phyloP scores from a whole-genome alignment of 1,284 basidiomycete species.

The Fistulinella cinereoalba region DNA sequence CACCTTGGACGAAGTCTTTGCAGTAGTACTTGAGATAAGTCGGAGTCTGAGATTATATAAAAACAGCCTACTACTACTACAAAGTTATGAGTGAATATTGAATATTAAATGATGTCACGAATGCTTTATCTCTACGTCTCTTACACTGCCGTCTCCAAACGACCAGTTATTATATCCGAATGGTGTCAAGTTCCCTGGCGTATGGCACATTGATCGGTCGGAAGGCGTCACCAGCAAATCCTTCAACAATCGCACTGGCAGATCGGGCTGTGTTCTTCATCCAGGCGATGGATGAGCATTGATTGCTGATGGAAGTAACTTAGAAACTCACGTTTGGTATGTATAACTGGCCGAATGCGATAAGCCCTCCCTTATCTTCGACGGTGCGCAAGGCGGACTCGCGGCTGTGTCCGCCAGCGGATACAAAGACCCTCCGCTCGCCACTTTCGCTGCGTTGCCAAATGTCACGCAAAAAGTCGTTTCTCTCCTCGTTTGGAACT shows the following conservation, averaged over 20 bases:
- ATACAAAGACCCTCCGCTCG: slow-evolving; percentile 46
- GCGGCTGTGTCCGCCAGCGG: slow-evolving; percentile 40
- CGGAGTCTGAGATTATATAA: no score
- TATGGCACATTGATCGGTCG: slow-evolving; percentile 21
- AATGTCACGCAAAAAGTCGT: slow-evolving; percentile 29
- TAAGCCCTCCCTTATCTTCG: slow-evolving; percentile 30
- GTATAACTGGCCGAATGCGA: slow-evolving; percentile 46
- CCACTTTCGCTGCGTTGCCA: slow-evolving; percentile 29
- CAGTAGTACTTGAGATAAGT: no score
- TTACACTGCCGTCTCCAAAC: slow-evolving; percentile 3
- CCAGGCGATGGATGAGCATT: not conserved
- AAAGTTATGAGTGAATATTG: no score
- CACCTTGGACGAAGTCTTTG: no score
- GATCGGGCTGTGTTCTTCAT: slow-evolving; percentile 44
- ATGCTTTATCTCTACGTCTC: no score
- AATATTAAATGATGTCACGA: no score
- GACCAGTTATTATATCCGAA: slow-evolving; percentile 31
- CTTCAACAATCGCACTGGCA: slow-evolving; percentile 33
- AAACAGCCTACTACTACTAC: no score
- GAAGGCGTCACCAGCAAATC: slow-evolving; percentile 15
- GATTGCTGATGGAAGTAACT: not conserved
- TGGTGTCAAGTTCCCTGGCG: slow-evolving; percentile 9
- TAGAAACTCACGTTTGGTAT: slow-evolving; percentile 18
- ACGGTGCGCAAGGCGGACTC: slow-evolving; percentile 17
- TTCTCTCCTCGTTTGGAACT: not conserved